phyloP scores from a whole-genome alignment of 345 rosid species.

The Excoecaria cochinchinensis region DNA sequence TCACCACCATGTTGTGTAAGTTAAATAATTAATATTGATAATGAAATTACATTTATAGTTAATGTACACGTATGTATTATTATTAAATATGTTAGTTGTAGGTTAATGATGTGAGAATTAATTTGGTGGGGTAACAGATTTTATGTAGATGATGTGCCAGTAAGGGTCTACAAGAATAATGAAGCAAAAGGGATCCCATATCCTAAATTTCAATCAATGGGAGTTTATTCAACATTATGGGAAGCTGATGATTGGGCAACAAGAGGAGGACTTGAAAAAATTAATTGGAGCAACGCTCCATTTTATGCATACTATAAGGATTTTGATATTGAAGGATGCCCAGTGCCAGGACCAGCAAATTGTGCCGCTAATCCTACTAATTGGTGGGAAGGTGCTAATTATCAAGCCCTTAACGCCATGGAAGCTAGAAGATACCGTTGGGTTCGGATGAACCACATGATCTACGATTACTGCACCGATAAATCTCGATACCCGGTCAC shows the following conservation, averaged over 20 bases:
- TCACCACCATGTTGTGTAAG: constrained; percentile 78
- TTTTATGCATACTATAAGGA: constrained; percentile 80
- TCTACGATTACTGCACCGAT: constrained; percentile 86
- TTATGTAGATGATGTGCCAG: constrained; percentile 73
- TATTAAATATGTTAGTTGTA: background rate
- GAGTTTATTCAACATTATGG: constrained; percentile 88
- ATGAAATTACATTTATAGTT: too few relatives aligned
- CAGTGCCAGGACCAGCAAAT: constrained; percentile 67
- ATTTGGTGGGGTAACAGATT: constrained; percentile 40
- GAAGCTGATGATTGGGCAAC: constrained; percentile 99
- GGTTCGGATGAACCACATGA: constrained; percentile 93
- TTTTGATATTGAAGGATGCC: constrained; percentile 86
- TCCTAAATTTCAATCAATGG: constrained; percentile 83
- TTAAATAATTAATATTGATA: background rate
- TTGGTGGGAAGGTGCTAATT: constrained; percentile 78
- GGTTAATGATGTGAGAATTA: background rate
- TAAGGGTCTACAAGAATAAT: constrained; percentile 86
- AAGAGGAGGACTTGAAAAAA: constrained; percentile 91
- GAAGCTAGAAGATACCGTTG: constrained; percentile 82
- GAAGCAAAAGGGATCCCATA: constrained; percentile 61
- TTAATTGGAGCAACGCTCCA: constrained; percentile 87
- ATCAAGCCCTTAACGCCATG: constrained; percentile 59
- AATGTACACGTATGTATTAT: too few relatives aligned
- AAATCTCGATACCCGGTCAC: constrained; percentile 68
- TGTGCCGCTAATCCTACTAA: constrained; percentile 63